phyloP scores from a whole-genome alignment of 2,329 filamentous ascomycete species.

The Colletotrichum magnum region DNA sequence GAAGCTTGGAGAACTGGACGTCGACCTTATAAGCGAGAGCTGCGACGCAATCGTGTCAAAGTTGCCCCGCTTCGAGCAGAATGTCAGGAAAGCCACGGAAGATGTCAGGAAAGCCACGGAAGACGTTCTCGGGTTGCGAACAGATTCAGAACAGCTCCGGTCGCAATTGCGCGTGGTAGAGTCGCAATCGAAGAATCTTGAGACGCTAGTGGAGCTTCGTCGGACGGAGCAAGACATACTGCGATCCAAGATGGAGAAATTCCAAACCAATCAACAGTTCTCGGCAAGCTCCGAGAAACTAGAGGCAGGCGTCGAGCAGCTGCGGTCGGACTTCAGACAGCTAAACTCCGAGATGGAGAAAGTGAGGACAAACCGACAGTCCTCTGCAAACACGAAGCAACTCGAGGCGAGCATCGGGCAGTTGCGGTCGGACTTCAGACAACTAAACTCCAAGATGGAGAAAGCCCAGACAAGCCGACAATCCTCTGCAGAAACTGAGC shows the following conservation, averaged over 20 bases:
- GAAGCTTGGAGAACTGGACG: slow-evolving; percentile 34
- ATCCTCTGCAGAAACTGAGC: not conserved
- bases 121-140: not conserved
- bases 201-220: too few species aligned
- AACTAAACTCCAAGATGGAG: not conserved
- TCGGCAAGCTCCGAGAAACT: too few species aligned
- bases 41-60: slow-evolving; percentile 13
- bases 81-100: slow-evolving; percentile 1
- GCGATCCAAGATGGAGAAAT: too few species aligned
- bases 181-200: too few species aligned
- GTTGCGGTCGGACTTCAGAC: not conserved
- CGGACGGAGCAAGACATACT: too few species aligned
- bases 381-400: not conserved
- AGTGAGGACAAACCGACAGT: not conserved
- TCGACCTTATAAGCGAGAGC: slow-evolving; percentile 23
- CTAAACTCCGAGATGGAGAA: not conserved
- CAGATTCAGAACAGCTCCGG: not conserved
- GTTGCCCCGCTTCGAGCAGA: slow-evolving; percentile 28
- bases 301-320: not conserved
- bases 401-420: not conserved
- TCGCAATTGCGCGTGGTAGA: not conserved
- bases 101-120: not conserved
- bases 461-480: not conserved
- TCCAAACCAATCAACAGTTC: too few species aligned
- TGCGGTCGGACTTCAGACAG: not conserved